Percentiles rank a stretch among this genome's conserved stretches.
Conservation (phyloP, 169 alveolate genomes). For the Plasmodium billcollinsi region DNA sequence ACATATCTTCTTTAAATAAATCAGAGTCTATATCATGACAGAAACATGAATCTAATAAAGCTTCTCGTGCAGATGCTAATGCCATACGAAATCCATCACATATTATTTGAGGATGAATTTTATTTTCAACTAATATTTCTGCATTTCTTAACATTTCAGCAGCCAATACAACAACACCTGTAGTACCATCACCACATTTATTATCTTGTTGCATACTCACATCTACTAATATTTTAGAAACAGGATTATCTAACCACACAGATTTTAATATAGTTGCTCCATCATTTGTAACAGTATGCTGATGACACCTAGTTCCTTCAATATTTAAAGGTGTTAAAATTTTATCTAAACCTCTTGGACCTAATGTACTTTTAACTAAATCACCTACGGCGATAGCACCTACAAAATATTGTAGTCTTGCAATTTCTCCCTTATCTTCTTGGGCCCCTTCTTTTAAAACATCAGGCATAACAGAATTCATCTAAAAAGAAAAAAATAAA, state of each 20-base stretch:
- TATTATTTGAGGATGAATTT: conserved; percentile 98
- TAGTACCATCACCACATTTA: conserved; percentile 96
- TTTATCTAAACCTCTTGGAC: conserved; percentile 99
- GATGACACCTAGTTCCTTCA: conserved; percentile 91
- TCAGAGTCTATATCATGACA: conserved; percentile 89
- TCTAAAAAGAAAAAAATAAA: conserved; percentile 54
- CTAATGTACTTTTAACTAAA: conserved; percentile 98
- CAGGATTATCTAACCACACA: conserved; percentile 99
- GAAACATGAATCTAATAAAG: conserved; percentile 89
- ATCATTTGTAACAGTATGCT: conserved; percentile 97
- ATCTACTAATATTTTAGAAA: conserved; percentile 98
- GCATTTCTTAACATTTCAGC: conserved; percentile 99
- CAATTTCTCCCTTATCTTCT: conserved; percentile 96
- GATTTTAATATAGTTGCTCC: conserved; percentile 99
- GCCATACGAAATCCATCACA: conserved; percentile 93
- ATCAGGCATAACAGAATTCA: conserved; percentile 92
- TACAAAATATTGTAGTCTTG: conserved; percentile 96
- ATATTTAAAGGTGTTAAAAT: conserved; percentile 94
- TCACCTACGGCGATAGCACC: conserved; percentile 99
- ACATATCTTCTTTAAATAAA: conserved; percentile 92
- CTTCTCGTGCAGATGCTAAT: conserved; percentile 92
- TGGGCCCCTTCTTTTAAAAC: conserved; percentile 96
- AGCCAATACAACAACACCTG: conserved; percentile 99
- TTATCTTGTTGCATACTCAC: conserved; percentile 93
- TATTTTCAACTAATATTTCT: conserved; percentile 96